Evolutionary conservation across 805 yeast genomes (phyloP).

Genomic region (Hanseniaspora osmophila): DNA sequence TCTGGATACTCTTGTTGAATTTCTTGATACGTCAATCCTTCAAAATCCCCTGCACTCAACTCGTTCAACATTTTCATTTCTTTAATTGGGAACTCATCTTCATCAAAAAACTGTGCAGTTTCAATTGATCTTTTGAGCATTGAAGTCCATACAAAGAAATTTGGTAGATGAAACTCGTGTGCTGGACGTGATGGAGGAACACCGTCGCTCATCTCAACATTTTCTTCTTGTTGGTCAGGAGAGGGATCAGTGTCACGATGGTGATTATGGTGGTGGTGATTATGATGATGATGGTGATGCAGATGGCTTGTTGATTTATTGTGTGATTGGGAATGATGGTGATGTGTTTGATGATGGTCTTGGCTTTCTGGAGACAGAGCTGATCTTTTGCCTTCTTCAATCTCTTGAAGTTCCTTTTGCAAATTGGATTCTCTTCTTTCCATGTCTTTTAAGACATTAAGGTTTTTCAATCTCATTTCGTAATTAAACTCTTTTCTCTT

Average conservation of each 20-base stretch:
- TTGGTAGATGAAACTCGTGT: slow-evolving; percentile 22
- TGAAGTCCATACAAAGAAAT: slow-evolving; percentile 87
- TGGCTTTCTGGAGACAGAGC: too few species aligned
- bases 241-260: slow-evolving; percentile 17
- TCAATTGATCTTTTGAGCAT: slow-evolving; percentile 69
- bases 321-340: too few species aligned
- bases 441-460: slow-evolving; percentile 31
- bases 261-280: slow-evolving; percentile 23
- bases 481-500: slow-evolving; percentile 58
- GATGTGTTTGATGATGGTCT: too few species aligned
- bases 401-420: slow-evolving; percentile 26
- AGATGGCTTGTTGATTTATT: slow-evolving; percentile 5
- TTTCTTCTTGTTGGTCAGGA: too few species aligned
- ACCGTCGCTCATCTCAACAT: too few species aligned
- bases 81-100: slow-evolving; percentile 58
- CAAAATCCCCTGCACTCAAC: slow-evolving; percentile 83
- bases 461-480: slow-evolving; percentile 9
- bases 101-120: slow-evolving; percentile 66
- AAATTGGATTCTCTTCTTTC: slow-evolving; percentile 9
- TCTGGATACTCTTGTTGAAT: slow-evolving; percentile 58
- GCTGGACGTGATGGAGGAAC: too few species aligned
- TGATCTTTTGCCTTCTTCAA: slow-evolving; percentile 5
- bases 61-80: slow-evolving; percentile 90
- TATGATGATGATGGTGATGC: slow-evolving; percentile 4
- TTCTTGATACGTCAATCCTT: slow-evolving; percentile 84